Conservation (phyloP, 139 green algal genomes). For the Chlorella sp. region DNA sequence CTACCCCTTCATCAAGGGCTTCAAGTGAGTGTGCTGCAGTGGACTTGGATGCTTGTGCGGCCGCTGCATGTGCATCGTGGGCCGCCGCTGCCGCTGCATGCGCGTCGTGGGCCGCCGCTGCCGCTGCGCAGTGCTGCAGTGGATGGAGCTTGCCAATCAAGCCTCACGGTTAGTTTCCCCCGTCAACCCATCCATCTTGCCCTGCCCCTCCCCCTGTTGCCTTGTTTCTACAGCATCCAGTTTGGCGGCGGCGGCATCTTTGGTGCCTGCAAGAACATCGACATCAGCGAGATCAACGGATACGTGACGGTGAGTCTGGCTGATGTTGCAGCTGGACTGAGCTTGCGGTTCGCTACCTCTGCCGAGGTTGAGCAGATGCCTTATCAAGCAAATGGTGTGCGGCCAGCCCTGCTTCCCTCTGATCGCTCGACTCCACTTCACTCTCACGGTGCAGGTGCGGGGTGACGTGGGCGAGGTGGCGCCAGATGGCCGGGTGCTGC, state of each 20-base stretch:
- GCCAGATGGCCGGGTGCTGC: conserved; percentile 13
- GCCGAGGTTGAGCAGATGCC: too few species aligned
- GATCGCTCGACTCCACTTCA: too few species aligned
- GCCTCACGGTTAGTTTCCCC: too few species aligned
- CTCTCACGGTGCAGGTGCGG: conserved; percentile 26
- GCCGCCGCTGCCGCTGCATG: too few species aligned
- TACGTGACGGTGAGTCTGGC: conserved; percentile 39
- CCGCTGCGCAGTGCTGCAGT: too few species aligned
- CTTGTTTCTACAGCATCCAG: conserved; percentile 64
- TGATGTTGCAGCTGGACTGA: too few species aligned
- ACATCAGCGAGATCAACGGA: conserved; percentile 75
- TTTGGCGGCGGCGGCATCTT: conserved; percentile 77
- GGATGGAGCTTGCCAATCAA: too few species aligned
- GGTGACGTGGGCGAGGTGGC: conserved; percentile 28
- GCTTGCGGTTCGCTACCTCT: too few species aligned
- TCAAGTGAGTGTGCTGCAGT: conserved; percentile 53
- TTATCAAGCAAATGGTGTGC: too few species aligned
- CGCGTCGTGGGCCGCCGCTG: too few species aligned
- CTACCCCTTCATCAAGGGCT: conserved; percentile 75
- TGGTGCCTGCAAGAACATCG: conserved; percentile 74
- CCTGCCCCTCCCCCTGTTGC: not conserved
- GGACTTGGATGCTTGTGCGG: not conserved
- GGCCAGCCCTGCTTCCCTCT: too few species aligned
- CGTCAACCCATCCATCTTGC: not conserved
- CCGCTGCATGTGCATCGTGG: too few species aligned